phyloP scores from a whole-genome alignment of 352 stramenopile species.

The Globisporangium paroecandrum region DNA sequence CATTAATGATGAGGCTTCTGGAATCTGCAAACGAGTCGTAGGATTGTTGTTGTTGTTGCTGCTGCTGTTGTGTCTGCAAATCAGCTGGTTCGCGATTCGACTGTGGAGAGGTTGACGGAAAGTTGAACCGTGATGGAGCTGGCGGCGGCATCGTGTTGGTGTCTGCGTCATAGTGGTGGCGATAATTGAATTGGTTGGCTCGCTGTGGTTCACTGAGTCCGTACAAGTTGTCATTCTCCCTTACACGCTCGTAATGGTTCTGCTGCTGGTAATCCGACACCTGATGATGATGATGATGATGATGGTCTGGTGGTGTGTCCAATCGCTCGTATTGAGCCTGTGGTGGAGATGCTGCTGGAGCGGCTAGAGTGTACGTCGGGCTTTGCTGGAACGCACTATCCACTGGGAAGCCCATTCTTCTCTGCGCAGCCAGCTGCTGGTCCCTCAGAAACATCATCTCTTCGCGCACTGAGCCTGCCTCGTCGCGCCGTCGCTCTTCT shows the following conservation, averaged over 20 bases:
- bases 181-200: neutral
- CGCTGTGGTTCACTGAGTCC: neutral
- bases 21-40: constrained; percentile 11
- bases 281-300: constrained; percentile 4
- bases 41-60: constrained; percentile 19
- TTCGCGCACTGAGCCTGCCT: constrained; percentile 40
- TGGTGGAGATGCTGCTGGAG: constrained; percentile 13
- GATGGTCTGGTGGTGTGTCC: neutral
- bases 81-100: constrained; percentile 14
- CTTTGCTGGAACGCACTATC: neutral
- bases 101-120: neutral
- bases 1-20: constrained; percentile 35
- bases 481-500: constrained; percentile 29
- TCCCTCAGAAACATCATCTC: constrained; percentile 52
- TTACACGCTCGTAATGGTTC: constrained; percentile 4
- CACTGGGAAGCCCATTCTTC: constrained; percentile 23
- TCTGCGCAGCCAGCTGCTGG: constrained; percentile 59
- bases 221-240: neutral
- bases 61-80: constrained; percentile 12
- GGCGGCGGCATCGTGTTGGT: constrained; percentile 19
- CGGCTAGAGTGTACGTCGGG: neutral
- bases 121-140: constrained; percentile 17
- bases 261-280: constrained; percentile 17
- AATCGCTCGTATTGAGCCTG: constrained; percentile 4
- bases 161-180: neutral